Conservation (phyloP, 345 rosid species). For the Turnera subulata region DNA sequence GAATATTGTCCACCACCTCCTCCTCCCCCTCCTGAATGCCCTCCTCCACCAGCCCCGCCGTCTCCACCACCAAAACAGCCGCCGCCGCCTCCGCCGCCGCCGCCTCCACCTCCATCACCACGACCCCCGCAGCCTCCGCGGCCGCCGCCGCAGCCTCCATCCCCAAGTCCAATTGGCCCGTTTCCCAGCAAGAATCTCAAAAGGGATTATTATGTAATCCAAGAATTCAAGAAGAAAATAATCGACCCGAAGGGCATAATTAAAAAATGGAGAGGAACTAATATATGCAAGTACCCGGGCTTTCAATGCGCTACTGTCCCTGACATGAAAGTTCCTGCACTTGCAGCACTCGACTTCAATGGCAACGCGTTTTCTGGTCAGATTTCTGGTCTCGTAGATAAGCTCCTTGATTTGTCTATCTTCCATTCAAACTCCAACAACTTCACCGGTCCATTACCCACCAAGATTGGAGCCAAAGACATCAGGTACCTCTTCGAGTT, state of each 20-base stretch:
- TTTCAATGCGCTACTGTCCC: conserved; percentile 32
- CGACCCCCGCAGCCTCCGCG: neutral
- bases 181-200: conserved; percentile 2
- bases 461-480: neutral
- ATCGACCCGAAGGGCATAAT: conserved; percentile 13
- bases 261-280: conserved; percentile 15
- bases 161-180: rapidly evolving
- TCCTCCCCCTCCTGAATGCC: neutral
- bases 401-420: conserved; percentile 37
- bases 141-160: neutral
- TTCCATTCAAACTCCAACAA: conserved; percentile 52
- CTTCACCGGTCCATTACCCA: conserved; percentile 27
- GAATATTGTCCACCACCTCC: conserved; percentile 2
- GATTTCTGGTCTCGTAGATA: conserved; percentile 23
- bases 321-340: conserved; percentile 8
- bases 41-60: neutral
- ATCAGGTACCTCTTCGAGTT: conserved; percentile 41
- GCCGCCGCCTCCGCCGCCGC: neutral
- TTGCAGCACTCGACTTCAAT: conserved; percentile 45
- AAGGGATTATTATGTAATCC: conserved; percentile 21
- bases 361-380: conserved; percentile 24
- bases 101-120: neutral
- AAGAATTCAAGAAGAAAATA: conserved; percentile 18
- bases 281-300: conserved; percentile 37
- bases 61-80: neutral